These are phyloP conservation scores for Phyllosticta capitalensis DNA, from an alignment of 2,329 filamentous ascomycete species.

Conservation along the genomic window DNA sequence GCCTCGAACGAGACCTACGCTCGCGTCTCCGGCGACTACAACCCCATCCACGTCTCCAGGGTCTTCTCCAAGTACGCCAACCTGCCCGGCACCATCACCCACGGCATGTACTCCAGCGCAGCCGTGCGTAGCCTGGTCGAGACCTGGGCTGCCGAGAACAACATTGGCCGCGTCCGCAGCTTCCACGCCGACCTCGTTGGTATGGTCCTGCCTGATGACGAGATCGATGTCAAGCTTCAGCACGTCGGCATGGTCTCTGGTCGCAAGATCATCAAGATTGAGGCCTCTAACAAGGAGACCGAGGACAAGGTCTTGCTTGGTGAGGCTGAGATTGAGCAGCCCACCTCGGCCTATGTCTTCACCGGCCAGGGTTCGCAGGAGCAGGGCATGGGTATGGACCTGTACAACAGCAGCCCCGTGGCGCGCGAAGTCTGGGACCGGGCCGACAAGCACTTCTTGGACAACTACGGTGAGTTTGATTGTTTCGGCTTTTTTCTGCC, in stretches of 20 bases:
- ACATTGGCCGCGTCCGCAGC: slow-evolving; percentile 90
- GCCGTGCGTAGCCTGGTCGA: slow-evolving; percentile 92
- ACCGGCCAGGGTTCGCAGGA: slow-evolving; percentile 98
- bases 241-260: slow-evolving; percentile 96
- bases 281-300: slow-evolving; percentile 88
- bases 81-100: slow-evolving; percentile 92
- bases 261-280: slow-evolving; percentile 98
- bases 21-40: slow-evolving; percentile 94
- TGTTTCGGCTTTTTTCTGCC: neutral
- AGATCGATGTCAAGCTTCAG: slow-evolving; percentile 88
- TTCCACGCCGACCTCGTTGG: slow-evolving; percentile 96
- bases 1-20: slow-evolving; percentile 97
- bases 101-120: slow-evolving; percentile 98
- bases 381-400: slow-evolving; percentile 99
- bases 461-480: slow-evolving; percentile 75
- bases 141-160: slow-evolving; percentile 98
- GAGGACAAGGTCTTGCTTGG: slow-evolving; percentile 94
- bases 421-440: slow-evolving; percentile 88
- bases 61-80: slow-evolving; percentile 95
- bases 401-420: slow-evolving; percentile 86
- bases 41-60: slow-evolving; percentile 95
- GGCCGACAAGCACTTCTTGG: slow-evolving; percentile 94
- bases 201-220: slow-evolving; percentile 96
- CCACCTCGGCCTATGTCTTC: slow-evolving; percentile 93
- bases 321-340: slow-evolving; percentile 96